These are phyloP conservation scores for Amauroascus niger DNA, from an alignment of 2,329 filamentous ascomycete genomes.

Conservation along the genomic window DNA sequence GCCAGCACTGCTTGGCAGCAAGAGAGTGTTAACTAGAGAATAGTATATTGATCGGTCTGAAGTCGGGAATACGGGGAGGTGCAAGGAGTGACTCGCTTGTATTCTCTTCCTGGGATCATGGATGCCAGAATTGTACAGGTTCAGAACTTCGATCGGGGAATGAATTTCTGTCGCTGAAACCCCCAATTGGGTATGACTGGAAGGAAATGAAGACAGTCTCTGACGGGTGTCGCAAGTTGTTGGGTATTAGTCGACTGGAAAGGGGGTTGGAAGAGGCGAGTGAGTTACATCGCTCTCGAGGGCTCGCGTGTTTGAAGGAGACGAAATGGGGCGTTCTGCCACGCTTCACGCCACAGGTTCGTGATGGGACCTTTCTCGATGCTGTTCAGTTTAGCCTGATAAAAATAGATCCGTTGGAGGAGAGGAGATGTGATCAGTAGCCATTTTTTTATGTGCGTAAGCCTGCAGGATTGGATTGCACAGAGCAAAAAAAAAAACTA, in stretches of 20 bases:
- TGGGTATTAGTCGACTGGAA: too few species aligned
- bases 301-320: background rate
- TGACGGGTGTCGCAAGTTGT: background rate
- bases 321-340: background rate
- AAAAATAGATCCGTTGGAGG: background rate
- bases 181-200: too few species aligned
- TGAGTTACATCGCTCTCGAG: background rate
- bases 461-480: background rate
- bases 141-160: too few species aligned
- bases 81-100: background rate
- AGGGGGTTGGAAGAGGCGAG: background rate
- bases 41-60: too few species aligned
- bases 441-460: background rate
- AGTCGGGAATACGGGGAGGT: background rate
- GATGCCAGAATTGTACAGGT: too few species aligned
- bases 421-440: too few species aligned
- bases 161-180: background rate
- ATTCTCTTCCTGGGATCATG: too few species aligned
- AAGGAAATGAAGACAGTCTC: background rate
- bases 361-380: too few species aligned
- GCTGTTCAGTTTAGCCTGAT: too few species aligned
- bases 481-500: too few species aligned
- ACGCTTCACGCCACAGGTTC: slow-evolving; percentile 1
- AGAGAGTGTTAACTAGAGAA: too few species aligned
- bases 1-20: background rate